Evolutionary conservation across 345 rosid genomes (phyloP).

Genomic region (Viola odorata): DNA sequence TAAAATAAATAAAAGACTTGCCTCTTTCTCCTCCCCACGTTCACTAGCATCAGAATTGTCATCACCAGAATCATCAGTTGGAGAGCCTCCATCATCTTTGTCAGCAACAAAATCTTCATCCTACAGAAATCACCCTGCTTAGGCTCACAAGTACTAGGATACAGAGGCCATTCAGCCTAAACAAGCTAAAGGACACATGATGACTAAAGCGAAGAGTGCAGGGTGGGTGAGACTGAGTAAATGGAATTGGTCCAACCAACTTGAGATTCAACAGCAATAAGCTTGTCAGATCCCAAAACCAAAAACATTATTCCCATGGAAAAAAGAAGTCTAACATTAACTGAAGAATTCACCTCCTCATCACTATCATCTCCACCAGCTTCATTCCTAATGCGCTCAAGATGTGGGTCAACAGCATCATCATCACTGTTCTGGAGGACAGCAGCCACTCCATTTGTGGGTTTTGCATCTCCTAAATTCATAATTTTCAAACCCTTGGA

Average conservation of each 20-base stretch:
- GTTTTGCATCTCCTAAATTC: slow-evolving; percentile 67
- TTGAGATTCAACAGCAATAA: not conserved
- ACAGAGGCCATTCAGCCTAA: not conserved
- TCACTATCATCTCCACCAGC: slow-evolving; percentile 97
- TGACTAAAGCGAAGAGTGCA: not conserved
- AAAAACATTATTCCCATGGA: not conserved
- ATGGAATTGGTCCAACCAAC: not conserved
- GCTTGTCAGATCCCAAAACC: not conserved
- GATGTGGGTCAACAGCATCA: slow-evolving; percentile 92
- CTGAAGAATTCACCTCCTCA: slow-evolving; percentile 56
- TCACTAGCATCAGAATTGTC: slow-evolving; percentile 65
- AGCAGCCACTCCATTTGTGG: slow-evolving; percentile 62
- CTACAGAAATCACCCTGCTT: slow-evolving; percentile 35
- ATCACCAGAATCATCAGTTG: slow-evolving; percentile 95
- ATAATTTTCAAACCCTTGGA: slow-evolving; percentile 80
- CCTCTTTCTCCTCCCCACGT: slow-evolving; percentile 78
- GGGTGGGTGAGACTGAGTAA: not conserved
- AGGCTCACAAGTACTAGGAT: not conserved
- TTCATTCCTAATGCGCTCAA: slow-evolving; percentile 72
- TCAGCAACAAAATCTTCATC: slow-evolving; percentile 86
- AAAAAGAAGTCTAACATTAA: not conserved
- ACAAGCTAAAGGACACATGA: not conserved
- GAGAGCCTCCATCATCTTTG: slow-evolving; percentile 89
- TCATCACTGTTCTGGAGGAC: slow-evolving; percentile 75
- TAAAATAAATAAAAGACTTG: slow-evolving; percentile 21